Evolutionary conservation across 1,284 basidiomycete genomes (phyloP).

Genomic region (Cryptococcus hybrid): DNA sequence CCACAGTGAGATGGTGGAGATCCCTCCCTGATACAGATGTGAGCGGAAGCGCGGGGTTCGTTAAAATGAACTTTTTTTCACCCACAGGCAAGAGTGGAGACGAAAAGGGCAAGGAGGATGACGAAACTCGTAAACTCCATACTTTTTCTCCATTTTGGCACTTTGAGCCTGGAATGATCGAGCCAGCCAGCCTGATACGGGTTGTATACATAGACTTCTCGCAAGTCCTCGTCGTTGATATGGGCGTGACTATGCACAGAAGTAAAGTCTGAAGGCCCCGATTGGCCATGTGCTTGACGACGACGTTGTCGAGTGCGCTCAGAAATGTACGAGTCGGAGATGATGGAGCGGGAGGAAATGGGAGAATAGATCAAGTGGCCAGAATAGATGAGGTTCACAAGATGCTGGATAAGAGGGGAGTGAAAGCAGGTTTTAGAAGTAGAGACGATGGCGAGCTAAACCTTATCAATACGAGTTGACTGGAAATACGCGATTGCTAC

Average conservation of each 20-base stretch:
- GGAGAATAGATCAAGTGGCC: conserved; percentile 56
- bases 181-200: conserved; percentile 69
- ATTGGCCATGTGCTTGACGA: conserved; percentile 5
- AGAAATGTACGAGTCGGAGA: conserved; percentile 83
- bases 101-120: conserved; percentile 64
- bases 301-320: conserved; percentile 26
- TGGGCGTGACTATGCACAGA: conserved; percentile 2
- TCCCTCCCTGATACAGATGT: conserved; percentile 4
- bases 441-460: conserved; percentile 79
- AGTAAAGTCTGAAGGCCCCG: background rate
- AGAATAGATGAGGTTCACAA: conserved; percentile 76
- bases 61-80: conserved; percentile 39
- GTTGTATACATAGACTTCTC: conserved; percentile 63
- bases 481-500: conserved; percentile 15
- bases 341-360: conserved; percentile 63
- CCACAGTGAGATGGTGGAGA: conserved; percentile 13
- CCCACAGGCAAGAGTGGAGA: conserved; percentile 58
- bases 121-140: conserved; percentile 73
- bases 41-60: background rate
- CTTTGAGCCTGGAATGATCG: conserved; percentile 72
- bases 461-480: background rate
- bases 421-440: conserved; percentile 73
- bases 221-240: conserved; percentile 18
- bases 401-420: conserved; percentile 75
- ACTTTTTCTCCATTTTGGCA: conserved; percentile 74